These are phyloP conservation scores for Paraphaeosphaeria minitans DNA, from an alignment of 2,329 filamentous ascomycete genomes.

Conservation along the genomic window DNA sequence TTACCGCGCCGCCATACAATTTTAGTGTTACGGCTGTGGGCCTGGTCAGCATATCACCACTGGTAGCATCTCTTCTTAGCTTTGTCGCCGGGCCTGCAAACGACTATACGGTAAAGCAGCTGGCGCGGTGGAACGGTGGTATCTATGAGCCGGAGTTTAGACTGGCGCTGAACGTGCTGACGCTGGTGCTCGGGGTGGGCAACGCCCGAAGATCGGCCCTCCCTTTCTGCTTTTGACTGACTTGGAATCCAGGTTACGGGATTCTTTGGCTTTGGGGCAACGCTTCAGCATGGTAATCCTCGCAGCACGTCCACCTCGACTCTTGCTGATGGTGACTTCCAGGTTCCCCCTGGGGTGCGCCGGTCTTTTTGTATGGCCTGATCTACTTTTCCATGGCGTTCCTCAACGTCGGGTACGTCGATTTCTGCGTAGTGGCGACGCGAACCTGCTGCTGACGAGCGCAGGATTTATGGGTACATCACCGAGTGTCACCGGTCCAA, in stretches of 20 bases:
- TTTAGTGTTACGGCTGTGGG: conserved; percentile 32
- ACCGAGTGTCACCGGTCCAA: conserved; percentile 89
- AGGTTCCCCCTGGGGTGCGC: conserved; percentile 24
- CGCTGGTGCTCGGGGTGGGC: conserved; percentile 73
- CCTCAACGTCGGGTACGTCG: conserved; percentile 25
- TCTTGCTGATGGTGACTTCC: too few species aligned
- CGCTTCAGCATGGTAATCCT: conserved; percentile 58
- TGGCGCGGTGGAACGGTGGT: conserved; percentile 76
- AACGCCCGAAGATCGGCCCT: neutral
- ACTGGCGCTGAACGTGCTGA: conserved; percentile 77
- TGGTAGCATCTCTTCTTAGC: conserved; percentile 77
- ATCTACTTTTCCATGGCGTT: conserved; percentile 30
- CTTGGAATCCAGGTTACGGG: conserved; percentile 50
- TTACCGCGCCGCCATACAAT: conserved; percentile 36
- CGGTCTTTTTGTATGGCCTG: conserved; percentile 27
- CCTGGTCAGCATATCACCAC: conserved; percentile 57
- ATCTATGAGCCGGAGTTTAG: conserved; percentile 91
- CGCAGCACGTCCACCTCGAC: too few species aligned
- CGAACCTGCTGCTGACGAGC: conserved; percentile 2
- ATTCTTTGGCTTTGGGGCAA: conserved; percentile 81
- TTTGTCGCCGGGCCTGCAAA: conserved; percentile 75
- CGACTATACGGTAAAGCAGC: conserved; percentile 70
- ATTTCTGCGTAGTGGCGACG: neutral
- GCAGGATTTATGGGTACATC: conserved; percentile 65
- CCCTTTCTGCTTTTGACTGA: neutral